These are phyloP conservation scores for Alternaria consortialis DNA, from an alignment of 2,329 filamentous ascomycete genomes.

Conservation along the genomic window DNA sequence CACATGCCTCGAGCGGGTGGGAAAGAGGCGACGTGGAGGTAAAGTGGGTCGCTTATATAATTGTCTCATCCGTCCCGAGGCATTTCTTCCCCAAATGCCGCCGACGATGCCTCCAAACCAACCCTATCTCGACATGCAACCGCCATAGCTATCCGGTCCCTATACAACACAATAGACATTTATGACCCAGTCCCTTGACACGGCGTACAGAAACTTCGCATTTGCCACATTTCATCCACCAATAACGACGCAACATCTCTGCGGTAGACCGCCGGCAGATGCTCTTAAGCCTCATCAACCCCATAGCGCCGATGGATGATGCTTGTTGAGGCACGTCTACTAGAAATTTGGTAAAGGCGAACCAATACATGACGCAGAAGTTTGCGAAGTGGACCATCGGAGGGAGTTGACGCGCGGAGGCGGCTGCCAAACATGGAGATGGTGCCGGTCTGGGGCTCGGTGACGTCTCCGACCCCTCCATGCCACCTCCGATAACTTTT, in stretches of 20 bases:
- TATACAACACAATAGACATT: background rate
- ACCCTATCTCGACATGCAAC: background rate
- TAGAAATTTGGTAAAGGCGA: background rate
- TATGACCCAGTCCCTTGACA: background rate
- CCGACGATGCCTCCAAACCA: background rate
- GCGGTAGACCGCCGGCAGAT: background rate
- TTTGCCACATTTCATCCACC: slow-evolving; percentile 16
- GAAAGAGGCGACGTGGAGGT: background rate
- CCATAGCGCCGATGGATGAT: slow-evolving; percentile 1
- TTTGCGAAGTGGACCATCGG: slow-evolving; percentile 15
- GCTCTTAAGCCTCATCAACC: background rate
- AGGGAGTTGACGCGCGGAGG: slow-evolving; percentile 9
- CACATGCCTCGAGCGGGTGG: background rate
- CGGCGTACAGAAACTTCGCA: slow-evolving; percentile 1
- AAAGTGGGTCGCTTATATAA: slow-evolving; percentile 7
- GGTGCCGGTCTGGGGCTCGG: slow-evolving; percentile 28
- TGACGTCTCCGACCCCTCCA: slow-evolving; percentile 32
- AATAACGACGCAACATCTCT: slow-evolving; percentile 1
- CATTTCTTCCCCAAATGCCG: background rate
- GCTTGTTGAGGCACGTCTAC: slow-evolving; percentile 8
- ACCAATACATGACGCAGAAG: slow-evolving; percentile 12
- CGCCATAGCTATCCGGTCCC: background rate
- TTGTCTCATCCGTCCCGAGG: background rate
- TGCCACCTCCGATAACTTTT: slow-evolving; percentile 24
- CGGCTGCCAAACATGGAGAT: slow-evolving; percentile 20